Conservation (phyloP, 1,284 basidiomycete species). For the Cryptococcus sp. region DNA sequence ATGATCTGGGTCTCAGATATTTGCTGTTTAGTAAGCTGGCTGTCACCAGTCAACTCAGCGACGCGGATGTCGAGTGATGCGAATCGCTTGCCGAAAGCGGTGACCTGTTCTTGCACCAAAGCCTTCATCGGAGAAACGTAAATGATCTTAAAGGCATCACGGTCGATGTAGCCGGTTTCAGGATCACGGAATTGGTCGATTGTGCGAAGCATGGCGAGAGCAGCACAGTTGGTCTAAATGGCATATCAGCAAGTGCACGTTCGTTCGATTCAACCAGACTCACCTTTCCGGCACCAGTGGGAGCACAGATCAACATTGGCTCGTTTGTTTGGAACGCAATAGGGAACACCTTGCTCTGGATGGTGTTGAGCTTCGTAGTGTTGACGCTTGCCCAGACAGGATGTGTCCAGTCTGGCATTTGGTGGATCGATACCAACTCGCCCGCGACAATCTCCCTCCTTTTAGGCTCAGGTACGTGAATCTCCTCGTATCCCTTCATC, state of each 20-base stretch:
- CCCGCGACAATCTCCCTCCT: slow-evolving; percentile 65
- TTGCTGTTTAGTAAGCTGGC: slow-evolving; percentile 97
- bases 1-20: slow-evolving; percentile 98
- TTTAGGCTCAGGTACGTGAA: slow-evolving; percentile 94
- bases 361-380: slow-evolving; percentile 68
- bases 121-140: slow-evolving; percentile 99
- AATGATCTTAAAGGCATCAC: slow-evolving; percentile 93
- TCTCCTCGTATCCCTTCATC: slow-evolving; percentile 97
- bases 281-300: slow-evolving; percentile 98
- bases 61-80: slow-evolving; percentile 81
- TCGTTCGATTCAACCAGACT: slow-evolving; percentile 26
- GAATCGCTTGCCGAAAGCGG: slow-evolving; percentile 85
- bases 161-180: slow-evolving; percentile 79
- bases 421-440: slow-evolving; percentile 74
- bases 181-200: slow-evolving; percentile 82
- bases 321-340: slow-evolving; percentile 93
- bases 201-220: slow-evolving; percentile 89
- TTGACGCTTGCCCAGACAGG: slow-evolving; percentile 70
- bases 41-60: slow-evolving; percentile 94
- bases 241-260: slow-evolving; percentile 6
- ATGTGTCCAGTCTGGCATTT: slow-evolving; percentile 83
- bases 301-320: slow-evolving; percentile 93
- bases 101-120: slow-evolving; percentile 95
- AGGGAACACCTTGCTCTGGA: slow-evolving; percentile 93
- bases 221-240: slow-evolving; percentile 91